phyloP scores from a whole-genome alignment of 495 filamentous ascomycete species.

The Xylaria sp. region DNA sequence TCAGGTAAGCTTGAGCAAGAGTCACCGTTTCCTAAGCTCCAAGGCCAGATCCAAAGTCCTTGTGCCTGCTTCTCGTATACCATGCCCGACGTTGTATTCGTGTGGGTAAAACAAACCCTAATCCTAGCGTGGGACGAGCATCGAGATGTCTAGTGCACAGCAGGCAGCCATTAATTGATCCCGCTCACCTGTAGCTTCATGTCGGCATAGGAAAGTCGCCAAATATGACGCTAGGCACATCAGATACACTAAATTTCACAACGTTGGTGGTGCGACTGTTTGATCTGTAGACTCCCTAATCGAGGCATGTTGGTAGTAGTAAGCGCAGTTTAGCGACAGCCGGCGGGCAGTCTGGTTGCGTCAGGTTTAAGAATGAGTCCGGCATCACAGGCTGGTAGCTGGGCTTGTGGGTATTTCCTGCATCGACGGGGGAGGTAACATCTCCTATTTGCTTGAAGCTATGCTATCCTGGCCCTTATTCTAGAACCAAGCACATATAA shows the following conservation, averaged over 20 bases:
- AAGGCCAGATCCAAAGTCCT: not conserved
- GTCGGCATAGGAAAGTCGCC: constrained; percentile 4
- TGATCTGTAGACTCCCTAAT: constrained; percentile 4
- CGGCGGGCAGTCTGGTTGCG: constrained; percentile 6
- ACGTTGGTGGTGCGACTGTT: not conserved
- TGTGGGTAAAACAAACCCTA: not conserved
- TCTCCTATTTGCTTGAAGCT: constrained; percentile 1
- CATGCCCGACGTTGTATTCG: constrained; percentile 19
- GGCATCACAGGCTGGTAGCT: constrained; percentile 7
- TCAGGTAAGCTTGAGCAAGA: not conserved
- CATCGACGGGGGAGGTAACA: not conserved
- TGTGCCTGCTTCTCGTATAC: not conserved
- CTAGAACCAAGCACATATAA: constrained; percentile 1
- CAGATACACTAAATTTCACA: not conserved
- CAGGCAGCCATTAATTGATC: not conserved
- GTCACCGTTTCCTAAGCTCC: not conserved
- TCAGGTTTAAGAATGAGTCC: constrained; percentile 13
- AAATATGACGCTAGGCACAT: not conserved
- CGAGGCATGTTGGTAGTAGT: not conserved
- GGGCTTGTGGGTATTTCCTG: constrained; percentile 3
- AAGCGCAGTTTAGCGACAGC: constrained; percentile 14
- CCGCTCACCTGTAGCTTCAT: not conserved
- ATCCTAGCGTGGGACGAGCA: not conserved
- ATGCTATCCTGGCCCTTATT: constrained; percentile 5
- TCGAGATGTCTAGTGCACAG: not conserved